phyloP scores from a whole-genome alignment of 768 basidiomycete genomes.

The Suillus decipiens region DNA sequence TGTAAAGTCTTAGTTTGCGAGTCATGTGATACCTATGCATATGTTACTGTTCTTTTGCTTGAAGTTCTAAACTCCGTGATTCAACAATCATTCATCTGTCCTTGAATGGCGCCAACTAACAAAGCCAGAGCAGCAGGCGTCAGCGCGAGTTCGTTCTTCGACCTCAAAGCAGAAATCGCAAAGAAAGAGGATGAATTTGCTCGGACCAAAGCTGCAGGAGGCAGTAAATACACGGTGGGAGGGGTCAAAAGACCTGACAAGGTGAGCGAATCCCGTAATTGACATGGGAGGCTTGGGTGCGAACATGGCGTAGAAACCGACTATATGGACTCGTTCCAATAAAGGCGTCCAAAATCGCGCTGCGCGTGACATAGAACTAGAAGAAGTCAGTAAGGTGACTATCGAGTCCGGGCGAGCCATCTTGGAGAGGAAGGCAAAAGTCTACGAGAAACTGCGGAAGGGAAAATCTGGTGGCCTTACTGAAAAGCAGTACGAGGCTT shows the following conservation, averaged over 20 bases:
- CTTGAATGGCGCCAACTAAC: constrained; percentile 48
- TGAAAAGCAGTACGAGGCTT: constrained; percentile 69
- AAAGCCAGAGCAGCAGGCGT: constrained; percentile 69
- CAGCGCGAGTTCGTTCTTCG: constrained; percentile 76
- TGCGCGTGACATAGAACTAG: constrained; percentile 68
- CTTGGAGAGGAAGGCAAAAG: constrained; percentile 75
- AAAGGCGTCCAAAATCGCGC: constrained; percentile 70
- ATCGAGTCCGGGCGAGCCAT: constrained; percentile 70
- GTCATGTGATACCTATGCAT: not conserved
- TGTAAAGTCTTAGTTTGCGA: not conserved
- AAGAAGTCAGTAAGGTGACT: constrained; percentile 67
- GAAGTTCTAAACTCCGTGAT: not conserved
- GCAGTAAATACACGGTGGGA: constrained; percentile 50
- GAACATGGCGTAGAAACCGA: constrained; percentile 57
- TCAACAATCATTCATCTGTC: not conserved
- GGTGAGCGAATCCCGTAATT: constrained; percentile 38
- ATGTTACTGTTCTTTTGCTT: not conserved
- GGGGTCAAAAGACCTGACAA: constrained; percentile 71
- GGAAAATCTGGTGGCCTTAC: constrained; percentile 79
- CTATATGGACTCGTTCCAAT: constrained; percentile 75
- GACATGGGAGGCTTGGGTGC: not conserved
- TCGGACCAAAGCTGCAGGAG: constrained; percentile 64
- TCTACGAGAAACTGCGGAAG: constrained; percentile 76
- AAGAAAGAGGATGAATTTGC: constrained; percentile 58
- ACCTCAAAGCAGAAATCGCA: constrained; percentile 64